phyloP scores from a whole-genome alignment of 2,329 filamentous ascomycete species.

The Arthrobotrys iridis region DNA sequence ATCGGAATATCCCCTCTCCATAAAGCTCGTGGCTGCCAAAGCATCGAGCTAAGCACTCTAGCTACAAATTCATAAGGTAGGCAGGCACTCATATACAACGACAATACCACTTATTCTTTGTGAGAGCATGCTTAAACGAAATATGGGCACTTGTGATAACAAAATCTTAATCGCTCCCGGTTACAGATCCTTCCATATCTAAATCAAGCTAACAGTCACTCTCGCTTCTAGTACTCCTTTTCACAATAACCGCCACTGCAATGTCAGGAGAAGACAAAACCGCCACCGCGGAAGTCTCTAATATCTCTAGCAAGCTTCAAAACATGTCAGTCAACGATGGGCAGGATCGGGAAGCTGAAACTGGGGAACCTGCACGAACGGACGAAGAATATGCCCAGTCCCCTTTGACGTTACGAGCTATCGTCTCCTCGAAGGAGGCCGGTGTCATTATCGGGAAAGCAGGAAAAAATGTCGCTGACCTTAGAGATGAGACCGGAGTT shows the following conservation, averaged over 20 bases:
- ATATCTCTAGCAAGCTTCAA: conserved; percentile 60
- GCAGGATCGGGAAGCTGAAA: conserved; percentile 71
- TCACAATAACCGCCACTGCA: conserved; percentile 56
- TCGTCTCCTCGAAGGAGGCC: conserved; percentile 98
- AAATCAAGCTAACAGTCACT: conserved; percentile 52
- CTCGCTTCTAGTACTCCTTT: conserved; percentile 45
- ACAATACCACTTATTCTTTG: not conserved
- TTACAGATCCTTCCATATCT: too few species aligned
- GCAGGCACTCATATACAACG: not conserved
- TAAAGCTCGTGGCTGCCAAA: not conserved
- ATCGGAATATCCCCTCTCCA: not conserved
- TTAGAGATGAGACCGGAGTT: conserved; percentile 96
- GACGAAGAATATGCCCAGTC: conserved; percentile 96
- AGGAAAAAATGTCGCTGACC: conserved; percentile 96
- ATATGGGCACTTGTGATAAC: too few species aligned
- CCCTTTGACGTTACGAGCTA: conserved; percentile 92
- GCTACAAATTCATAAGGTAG: not conserved
- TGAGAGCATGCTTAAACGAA: too few species aligned
- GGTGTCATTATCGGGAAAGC: conserved; percentile 99
- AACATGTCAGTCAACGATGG: conserved; percentile 74
- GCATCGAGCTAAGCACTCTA: not conserved
- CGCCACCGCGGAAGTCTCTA: conserved; percentile 35
- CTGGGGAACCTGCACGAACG: conserved; percentile 82
- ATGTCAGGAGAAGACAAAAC: conserved; percentile 56
- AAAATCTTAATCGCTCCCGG: too few species aligned